Percentiles rank a stretch among this genome's conserved stretches.
Evolutionary conservation across 345 rosid genomes (phyloP).

Genomic region (Syzygium jambos): DNA sequence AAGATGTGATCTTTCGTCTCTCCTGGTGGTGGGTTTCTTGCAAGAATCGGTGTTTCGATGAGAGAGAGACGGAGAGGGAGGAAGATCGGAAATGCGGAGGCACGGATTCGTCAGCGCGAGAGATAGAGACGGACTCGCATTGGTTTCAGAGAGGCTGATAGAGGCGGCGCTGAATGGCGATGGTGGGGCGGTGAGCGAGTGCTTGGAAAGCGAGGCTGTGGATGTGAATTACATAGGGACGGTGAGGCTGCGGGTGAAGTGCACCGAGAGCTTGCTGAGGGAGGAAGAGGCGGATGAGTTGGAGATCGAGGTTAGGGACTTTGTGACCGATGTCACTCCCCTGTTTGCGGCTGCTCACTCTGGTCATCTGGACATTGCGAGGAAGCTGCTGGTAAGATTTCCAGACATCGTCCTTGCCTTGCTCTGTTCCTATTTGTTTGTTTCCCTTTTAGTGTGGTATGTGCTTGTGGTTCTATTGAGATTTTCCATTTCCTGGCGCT

Average conservation of each 20-base stretch:
- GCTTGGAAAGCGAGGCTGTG: conserved; percentile 2
- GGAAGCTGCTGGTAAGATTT: conserved; percentile 22
- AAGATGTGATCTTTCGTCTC: neutral
- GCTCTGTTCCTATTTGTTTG: neutral
- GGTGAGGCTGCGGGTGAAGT: conserved; percentile 20
- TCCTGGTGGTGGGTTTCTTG: neutral
- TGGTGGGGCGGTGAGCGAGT: conserved; percentile 3
- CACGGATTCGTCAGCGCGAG: neutral
- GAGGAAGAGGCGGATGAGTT: conserved; percentile 30
- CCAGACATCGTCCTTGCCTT: neutral
- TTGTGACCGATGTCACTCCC: conserved; percentile 30
- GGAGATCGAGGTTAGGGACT: conserved; percentile 18
- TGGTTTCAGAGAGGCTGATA: conserved; percentile 10
- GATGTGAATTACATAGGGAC: conserved; percentile 26
- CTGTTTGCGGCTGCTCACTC: conserved; percentile 28
- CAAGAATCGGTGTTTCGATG: neutral
- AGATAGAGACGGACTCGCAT: conserved; percentile 14
- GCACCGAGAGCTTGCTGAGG: conserved; percentile 14
- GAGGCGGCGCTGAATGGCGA: conserved; percentile 25
- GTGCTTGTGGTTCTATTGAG: neutral
- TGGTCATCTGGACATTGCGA: conserved; percentile 15
- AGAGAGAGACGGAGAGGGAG: neutral
- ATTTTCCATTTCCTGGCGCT: neutral
- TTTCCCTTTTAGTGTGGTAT: neutral
- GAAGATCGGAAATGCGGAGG: conserved; percentile 7